These are phyloP conservation scores for Domatiomyces globalis DNA, from an alignment of 2,329 filamentous ascomycete genomes.

Conservation along the genomic window DNA sequence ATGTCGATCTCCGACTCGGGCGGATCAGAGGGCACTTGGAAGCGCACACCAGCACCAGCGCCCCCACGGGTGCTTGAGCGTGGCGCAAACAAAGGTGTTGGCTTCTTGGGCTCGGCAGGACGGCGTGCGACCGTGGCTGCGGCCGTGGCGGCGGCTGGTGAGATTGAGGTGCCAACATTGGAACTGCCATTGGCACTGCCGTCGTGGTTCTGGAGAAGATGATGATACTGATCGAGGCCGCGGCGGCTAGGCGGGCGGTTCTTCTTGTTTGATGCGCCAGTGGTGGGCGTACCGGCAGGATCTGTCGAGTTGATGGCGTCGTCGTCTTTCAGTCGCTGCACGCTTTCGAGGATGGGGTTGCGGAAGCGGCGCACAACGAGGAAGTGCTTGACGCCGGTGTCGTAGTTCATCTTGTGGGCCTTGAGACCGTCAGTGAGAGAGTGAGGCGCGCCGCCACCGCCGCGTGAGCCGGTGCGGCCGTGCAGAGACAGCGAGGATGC, in stretches of 20 bases:
- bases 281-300: slow-evolving; percentile 1
- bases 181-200: slow-evolving; percentile 3
- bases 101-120: background rate
- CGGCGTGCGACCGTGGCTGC: background rate
- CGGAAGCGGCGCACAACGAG: slow-evolving; percentile 33
- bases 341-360: slow-evolving; percentile 30
- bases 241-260: slow-evolving; percentile 15
- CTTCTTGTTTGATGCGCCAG: slow-evolving; percentile 3
- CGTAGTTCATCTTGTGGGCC: slow-evolving; percentile 30
- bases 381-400: slow-evolving; percentile 30
- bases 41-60: slow-evolving; percentile 6
- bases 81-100: background rate
- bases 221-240: slow-evolving; percentile 4
- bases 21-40: slow-evolving; percentile 6
- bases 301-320: slow-evolving; percentile 6
- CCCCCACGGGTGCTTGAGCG: slow-evolving; percentile 2
- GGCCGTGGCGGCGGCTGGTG: background rate
- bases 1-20: slow-evolving; percentile 19
- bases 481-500: slow-evolving; percentile 14
- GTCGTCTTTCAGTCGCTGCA: slow-evolving; percentile 23
- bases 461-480: slow-evolving; percentile 19
- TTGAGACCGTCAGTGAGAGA: slow-evolving; percentile 16
- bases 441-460: slow-evolving; percentile 1
- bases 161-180: background rate
- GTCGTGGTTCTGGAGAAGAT: background rate